These are phyloP conservation scores for Pestalotiopsis sp. DNA, from an alignment of 2,329 filamentous ascomycete species.

Conservation along the genomic window DNA sequence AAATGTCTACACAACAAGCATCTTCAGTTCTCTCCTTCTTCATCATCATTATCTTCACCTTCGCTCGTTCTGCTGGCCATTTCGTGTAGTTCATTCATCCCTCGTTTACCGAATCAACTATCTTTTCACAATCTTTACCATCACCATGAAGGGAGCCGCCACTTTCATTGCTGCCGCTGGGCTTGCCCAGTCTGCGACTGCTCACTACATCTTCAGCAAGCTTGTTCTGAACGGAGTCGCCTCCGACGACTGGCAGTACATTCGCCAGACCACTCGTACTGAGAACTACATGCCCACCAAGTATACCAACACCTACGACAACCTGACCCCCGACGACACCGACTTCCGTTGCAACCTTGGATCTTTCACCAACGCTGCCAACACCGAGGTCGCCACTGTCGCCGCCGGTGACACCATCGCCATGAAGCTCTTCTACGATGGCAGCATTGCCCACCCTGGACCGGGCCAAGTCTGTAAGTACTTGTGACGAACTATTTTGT, in stretches of 20 bases:
- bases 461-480: slow-evolving; percentile 17
- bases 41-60: no score
- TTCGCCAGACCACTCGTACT: slow-evolving; percentile 1
- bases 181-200: not conserved
- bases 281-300: slow-evolving; percentile 7
- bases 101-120: not conserved
- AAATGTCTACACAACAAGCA: no score
- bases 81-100: no score
- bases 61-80: no score
- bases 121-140: not conserved
- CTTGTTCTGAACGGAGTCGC: not conserved
- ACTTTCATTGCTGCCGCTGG: not conserved
- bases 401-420: not conserved
- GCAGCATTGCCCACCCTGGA: slow-evolving; percentile 10
- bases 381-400: slow-evolving; percentile 3
- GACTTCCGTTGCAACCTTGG: slow-evolving; percentile 8
- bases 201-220: slow-evolving; percentile 9
- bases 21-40: no score
- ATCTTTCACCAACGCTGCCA: not conserved
- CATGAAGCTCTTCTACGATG: slow-evolving; percentile 6
- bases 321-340: not conserved
- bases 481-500: no score
- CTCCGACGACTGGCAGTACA: slow-evolving; percentile 6
- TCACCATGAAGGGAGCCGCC: not conserved
- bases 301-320: slow-evolving; percentile 1